phyloP scores from a whole-genome alignment of 2,329 filamentous ascomycete species.

The Cercospora sojina region DNA sequence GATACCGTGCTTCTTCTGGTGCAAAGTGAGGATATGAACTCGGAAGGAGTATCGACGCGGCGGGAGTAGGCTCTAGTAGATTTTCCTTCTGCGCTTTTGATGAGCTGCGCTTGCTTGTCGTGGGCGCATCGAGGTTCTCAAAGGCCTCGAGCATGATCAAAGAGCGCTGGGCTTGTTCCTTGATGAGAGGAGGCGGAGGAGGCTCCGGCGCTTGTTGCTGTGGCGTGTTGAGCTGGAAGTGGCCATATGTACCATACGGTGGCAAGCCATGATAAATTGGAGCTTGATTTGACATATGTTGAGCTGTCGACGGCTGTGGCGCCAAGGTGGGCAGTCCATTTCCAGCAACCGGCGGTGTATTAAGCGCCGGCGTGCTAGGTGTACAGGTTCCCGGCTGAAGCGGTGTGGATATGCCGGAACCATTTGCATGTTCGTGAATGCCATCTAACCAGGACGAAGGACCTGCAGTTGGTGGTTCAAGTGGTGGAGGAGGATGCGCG shows the following conservation, averaged over 20 bases:
- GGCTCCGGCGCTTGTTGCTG: constrained; percentile 26
- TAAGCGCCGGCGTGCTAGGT: constrained; percentile 24
- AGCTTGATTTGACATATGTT: constrained; percentile 10
- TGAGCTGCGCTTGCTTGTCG: constrained; percentile 25
- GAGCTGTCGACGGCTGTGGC: constrained; percentile 14
- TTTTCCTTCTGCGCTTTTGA: constrained; percentile 23
- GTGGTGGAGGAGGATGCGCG: neutral
- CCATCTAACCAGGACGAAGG: constrained; percentile 43
- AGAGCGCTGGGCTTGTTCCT: constrained; percentile 38
- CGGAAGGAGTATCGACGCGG: constrained; percentile 56
- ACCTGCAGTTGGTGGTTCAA: constrained; percentile 21
- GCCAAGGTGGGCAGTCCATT: constrained; percentile 14
- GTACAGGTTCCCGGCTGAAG: constrained; percentile 15
- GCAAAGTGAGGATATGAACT: constrained; percentile 53
- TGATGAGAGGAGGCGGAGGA: constrained; percentile 31
- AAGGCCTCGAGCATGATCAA: constrained; percentile 39
- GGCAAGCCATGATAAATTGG: constrained; percentile 25
- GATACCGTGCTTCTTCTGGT: constrained; percentile 50
- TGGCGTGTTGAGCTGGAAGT: constrained; percentile 21
- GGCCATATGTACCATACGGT: constrained; percentile 17
- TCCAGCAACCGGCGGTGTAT: constrained; percentile 12
- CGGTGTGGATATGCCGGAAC: constrained; percentile 5
- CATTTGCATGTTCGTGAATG: constrained; percentile 46
- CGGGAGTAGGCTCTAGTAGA: constrained; percentile 54
- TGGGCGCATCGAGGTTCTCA: constrained; percentile 34